These are phyloP conservation scores for Sanghuangporus sanghuang DNA, from an alignment of 1,284 basidiomycete species.

Conservation along the genomic window DNA sequence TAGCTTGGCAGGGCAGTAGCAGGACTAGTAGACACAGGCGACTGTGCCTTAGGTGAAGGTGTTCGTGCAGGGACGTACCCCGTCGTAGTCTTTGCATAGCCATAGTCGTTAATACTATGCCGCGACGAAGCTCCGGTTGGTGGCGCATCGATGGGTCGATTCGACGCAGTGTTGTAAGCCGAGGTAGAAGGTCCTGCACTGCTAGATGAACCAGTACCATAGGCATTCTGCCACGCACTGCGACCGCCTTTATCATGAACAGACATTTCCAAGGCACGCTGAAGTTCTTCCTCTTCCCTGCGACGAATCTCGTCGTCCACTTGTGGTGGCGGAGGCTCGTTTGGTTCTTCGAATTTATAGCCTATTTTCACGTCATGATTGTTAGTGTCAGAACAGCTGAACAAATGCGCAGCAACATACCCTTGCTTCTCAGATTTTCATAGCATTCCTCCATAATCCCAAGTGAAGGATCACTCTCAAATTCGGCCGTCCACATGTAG, in stretches of 20 bases:
- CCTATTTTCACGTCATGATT: slow-evolving; percentile 34
- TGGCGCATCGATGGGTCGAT: slow-evolving; percentile 20
- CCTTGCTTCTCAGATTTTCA: slow-evolving; percentile 77
- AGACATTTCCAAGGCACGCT: slow-evolving; percentile 84
- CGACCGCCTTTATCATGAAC: slow-evolving; percentile 85
- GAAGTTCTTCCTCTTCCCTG: slow-evolving; percentile 89
- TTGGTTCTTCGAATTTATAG: slow-evolving; percentile 63
- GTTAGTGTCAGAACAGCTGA: neutral
- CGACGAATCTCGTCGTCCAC: slow-evolving; percentile 77
- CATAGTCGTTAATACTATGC: slow-evolving; percentile 1
- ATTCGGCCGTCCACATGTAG: slow-evolving; percentile 83
- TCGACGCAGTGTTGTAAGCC: slow-evolving; percentile 3
- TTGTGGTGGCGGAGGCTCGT: slow-evolving; percentile 61
- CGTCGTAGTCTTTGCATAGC: slow-evolving; percentile 21
- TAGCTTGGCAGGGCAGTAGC: slow-evolving; percentile 18
- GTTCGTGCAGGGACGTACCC: slow-evolving; percentile 45
- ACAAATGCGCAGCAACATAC: slow-evolving; percentile 37
- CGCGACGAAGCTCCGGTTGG: slow-evolving; percentile 21
- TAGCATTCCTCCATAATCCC: slow-evolving; percentile 92
- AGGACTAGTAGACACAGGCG: slow-evolving; percentile 23
- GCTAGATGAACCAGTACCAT: slow-evolving; percentile 32
- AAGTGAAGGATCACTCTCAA: slow-evolving; percentile 74
- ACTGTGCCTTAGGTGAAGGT: slow-evolving; percentile 31
- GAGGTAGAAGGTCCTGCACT: slow-evolving; percentile 36
- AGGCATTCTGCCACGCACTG: slow-evolving; percentile 41